Evolutionary conservation across 2,329 filamentous ascomycete genomes (phyloP), one percentile per base, ranked within the genome.

Genomic region (Colletotrichum eleusines): DNA sequence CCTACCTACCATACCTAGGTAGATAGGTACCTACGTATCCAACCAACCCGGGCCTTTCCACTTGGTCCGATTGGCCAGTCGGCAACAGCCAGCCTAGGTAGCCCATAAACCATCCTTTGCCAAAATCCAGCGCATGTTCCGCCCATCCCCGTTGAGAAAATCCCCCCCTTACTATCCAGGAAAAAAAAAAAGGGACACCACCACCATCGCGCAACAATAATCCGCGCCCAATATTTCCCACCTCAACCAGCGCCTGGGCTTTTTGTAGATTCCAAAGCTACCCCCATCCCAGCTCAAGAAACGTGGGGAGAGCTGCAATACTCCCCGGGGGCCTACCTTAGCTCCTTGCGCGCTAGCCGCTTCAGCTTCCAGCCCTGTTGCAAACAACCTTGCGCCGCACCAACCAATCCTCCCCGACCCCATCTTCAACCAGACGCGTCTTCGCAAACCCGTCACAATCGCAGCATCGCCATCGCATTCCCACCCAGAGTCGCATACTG

Each of bases 371-470:
- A 71, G 68, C 68, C 53, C 53, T 69, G 44, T 46, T 38, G 51
- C 58, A 33, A 59, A 28, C 65, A 69, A 69, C 58, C 69, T 59
- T 61, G 40, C 62, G 40, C 51, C 40, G 40, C 38, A 31, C 55
- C 44, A n/a, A 40, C 42, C 40, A 46, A 61, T 46, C 26, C 60
- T 59, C 44, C n/a, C 63, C 53, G 40, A 53, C 67, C 57, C 54
- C 42, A 59, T 69, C 70, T 63, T 62, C 67, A 66, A 67, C 57
- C 57, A 26, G 60, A 72, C 71, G 71, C 71, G 71, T 71, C 62
- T 66, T 59, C 35, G 62, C 44, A 71, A 60, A 63, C 57, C 63
- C 44, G 58, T 66, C 59, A 28, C 50, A 63, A 20, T 44, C 46
- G 59, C 62, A 42, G 63, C 53, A 67, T 65, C 58, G 63, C 67